Percentiles rank a stretch among this genome's conserved stretches.
phyloP scores from a whole-genome alignment of 2,329 filamentous ascomycete species.

The Fusarium sacchari region DNA sequence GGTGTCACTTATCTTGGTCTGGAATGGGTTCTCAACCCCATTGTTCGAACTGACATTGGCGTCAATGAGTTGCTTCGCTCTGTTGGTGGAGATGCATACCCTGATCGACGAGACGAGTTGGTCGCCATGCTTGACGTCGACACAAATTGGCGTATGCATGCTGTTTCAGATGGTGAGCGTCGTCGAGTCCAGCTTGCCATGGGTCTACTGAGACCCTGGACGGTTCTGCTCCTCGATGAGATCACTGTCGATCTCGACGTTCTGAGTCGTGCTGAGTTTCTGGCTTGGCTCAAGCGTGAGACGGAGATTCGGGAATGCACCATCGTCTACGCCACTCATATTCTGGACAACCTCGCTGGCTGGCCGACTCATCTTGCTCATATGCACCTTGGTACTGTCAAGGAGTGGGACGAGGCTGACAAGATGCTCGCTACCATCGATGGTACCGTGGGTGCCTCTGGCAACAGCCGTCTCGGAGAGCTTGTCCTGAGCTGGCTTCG shows the following conservation, averaged over 20 bases:
- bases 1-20: constrained; percentile 97
- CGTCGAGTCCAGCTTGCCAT: constrained; percentile 94
- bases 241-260: constrained; percentile 97
- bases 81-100: constrained; percentile 87
- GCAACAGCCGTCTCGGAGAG: constrained; percentile 87
- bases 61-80: constrained; percentile 85
- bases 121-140: constrained; percentile 92
- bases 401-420: constrained; percentile 83
- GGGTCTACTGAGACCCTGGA: constrained; percentile 93
- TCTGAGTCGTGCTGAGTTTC: constrained; percentile 83
- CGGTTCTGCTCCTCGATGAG: constrained; percentile 89
- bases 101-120: constrained; percentile 85
- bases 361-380: constrained; percentile 98
- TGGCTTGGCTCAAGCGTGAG: constrained; percentile 86
- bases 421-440: constrained; percentile 69
- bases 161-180: constrained; percentile 91
- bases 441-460: constrained; percentile 53
- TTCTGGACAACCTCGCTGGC: constrained; percentile 90
- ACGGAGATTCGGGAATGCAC: constrained; percentile 85
- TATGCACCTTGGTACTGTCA: constrained; percentile 89
- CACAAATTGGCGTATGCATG: constrained; percentile 92
- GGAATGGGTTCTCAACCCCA: constrained; percentile 97
- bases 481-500: constrained; percentile 89
- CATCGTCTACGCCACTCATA: constrained; percentile 97
- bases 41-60: constrained; percentile 94